Evolutionary conservation across 108 stramenopile species (phyloP), one percentile per base, ranked within the genome.

Genomic region (Skeletonema costatum): DNA sequence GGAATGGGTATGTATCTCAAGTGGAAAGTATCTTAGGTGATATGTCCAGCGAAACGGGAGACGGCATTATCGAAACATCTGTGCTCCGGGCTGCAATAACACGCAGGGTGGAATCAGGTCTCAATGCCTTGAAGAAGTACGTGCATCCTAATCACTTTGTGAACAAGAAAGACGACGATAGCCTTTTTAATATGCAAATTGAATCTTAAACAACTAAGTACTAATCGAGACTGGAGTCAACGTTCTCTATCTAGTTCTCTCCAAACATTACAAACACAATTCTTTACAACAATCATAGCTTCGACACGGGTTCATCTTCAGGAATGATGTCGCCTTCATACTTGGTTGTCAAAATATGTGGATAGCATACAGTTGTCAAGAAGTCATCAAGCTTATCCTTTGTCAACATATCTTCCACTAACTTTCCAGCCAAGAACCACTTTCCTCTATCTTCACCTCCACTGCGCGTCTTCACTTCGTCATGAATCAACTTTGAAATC

Each of bases 301-400:
- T 69, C 31, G 81, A 82, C 14, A 64, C 59, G 4, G 60, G 70
- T 32, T 85, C 81, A 59, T 82, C 81, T 41, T 87, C 86, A 14
- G 86, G 86, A 41, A 87, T 84, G 25, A 84, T 50, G 61, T 76
- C 82, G 29, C 86, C 86, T 61, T 84, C 87, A 73, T 87, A 85
- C 32, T 80, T 85, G n/a, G 84, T 87, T 4, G 87, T 90, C 14
- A 93, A 77, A 53, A 95, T 92, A 81, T 93, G 86, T 2, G 94
- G 94, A 68, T 95, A 95, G 70, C 92, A 93, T 16, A 95, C 91
- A 30, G 86, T 79, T 25, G 94, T 95, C 63, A 95, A 81, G 69
- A 95, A 95, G 58, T 95, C 89, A 82, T 95, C 94, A 32, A 95
- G 76, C 42, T 86, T 82, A 60, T 84, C 82, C 66, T 88, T 90